Percentiles rank a stretch among this genome's conserved stretches.
Evolutionary conservation across 2,329 filamentous ascomycete genomes (phyloP).

Genomic region (Ambrosiella beaveri): DNA sequence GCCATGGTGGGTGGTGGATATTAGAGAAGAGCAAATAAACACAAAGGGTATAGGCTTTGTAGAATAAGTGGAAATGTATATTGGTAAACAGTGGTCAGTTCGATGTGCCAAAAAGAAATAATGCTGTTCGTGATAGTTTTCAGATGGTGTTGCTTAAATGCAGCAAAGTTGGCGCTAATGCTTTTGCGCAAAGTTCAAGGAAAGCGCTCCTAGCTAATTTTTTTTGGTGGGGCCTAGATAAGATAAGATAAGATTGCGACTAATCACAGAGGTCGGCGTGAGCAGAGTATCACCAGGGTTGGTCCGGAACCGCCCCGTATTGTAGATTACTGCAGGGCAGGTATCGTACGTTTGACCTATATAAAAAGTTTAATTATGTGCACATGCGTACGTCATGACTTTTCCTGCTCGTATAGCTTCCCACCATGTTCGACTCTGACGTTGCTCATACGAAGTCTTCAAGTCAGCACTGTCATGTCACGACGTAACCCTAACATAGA

Average conservation of each 20-base stretch:
- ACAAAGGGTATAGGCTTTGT: neutral
- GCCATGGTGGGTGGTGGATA: conserved; percentile 41
- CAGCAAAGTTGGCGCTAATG: neutral
- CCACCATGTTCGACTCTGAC: no score
- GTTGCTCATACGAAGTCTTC: no score
- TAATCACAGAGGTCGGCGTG: neutral
- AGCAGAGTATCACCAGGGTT: neutral
- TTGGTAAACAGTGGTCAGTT: neutral
- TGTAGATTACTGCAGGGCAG: no score
- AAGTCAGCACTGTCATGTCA: no score
- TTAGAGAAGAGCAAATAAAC: no score
- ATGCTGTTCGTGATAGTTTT: neutral
- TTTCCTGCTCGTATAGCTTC: no score
- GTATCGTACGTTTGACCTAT: no score
- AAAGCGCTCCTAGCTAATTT: conserved; percentile 8
- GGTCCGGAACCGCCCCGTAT: neutral
- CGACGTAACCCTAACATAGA: neutral
- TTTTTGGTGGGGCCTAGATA: conserved; percentile 12
- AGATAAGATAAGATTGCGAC: conserved; percentile 11
- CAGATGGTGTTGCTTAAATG: neutral
- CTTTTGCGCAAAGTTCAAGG: neutral
- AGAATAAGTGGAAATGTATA: neutral
- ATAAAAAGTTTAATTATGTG: no score
- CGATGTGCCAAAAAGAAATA: neutral
- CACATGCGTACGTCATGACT: no score